Conservation (phyloP, 805 yeast species). For the Sungouiella thailandica region DNA sequence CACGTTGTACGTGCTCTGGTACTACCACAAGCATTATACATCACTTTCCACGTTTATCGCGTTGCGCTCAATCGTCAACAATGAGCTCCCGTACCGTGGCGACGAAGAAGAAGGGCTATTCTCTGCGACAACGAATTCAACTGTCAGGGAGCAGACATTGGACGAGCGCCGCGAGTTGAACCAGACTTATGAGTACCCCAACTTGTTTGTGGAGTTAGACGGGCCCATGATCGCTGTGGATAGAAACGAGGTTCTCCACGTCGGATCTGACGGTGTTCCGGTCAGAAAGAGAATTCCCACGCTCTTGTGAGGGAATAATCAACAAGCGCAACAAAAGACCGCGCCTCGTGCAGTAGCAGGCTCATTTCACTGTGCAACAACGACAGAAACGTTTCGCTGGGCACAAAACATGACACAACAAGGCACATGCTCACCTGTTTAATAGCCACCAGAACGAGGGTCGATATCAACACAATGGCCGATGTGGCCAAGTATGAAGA, state of each 20-base stretch:
- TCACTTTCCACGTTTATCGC: conserved; percentile 87
- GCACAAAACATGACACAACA: neutral
- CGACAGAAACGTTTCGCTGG: neutral
- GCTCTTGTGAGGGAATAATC: conserved; percentile 3
- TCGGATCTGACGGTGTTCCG: conserved; percentile 26
- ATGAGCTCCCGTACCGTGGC: conserved; percentile 24
- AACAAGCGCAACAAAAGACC: neutral
- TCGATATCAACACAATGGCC: conserved; percentile 4
- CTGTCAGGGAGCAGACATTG: conserved; percentile 44
- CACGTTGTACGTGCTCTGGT: conserved; percentile 65
- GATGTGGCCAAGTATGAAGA: conserved; percentile 6
- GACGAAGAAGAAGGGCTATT: conserved; percentile 18
- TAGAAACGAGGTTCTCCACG: conserved; percentile 33
- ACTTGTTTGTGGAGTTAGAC: conserved; percentile 61
- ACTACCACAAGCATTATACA: conserved; percentile 72
- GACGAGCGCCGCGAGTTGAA: conserved; percentile 74
- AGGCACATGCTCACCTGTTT: conserved; percentile 8
- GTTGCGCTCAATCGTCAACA: conserved; percentile 64
- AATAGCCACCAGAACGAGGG: conserved; percentile 6
- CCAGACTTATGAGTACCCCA: conserved; percentile 75
- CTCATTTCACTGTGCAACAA: neutral
- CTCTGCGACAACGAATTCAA: neutral
- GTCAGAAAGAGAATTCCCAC: conserved; percentile 17
- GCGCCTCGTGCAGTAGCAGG: neutral
- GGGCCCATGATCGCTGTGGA: conserved; percentile 82